Base-by-base conservation (phyloP, 1,284 basidiomycete species). In the Rhodotorula sp. region DNA sequence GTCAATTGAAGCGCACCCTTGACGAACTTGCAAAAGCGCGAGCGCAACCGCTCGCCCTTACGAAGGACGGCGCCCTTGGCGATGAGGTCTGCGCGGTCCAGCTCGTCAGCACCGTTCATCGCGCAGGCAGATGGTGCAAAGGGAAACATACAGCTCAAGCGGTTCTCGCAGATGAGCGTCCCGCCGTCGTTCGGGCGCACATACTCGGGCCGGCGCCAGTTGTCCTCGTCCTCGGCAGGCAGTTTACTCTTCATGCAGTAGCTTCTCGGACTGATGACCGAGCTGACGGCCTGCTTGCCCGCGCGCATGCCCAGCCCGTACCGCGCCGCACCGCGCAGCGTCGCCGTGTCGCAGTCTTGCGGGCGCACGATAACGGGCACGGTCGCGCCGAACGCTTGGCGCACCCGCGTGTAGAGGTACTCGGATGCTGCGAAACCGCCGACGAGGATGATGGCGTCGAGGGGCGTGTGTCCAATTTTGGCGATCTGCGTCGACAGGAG, bases 171-270 rank as follows among this genome's bases (percentile, higher is more conserved):
- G 71, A 92, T 89, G 21, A 88, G 78, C 68, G 89, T 85, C 9
- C 87, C 89, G 16, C 89, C 89, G 76, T 88, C 88, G 82, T 92
- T 92, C 64, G 85, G 85, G 64, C 81, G 86, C 76, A 92, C 90
- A 79, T 91, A 92, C 14, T 88, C 90, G 5, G 91, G 91, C n/a
- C 91, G 85, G 78, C 88, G 90, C 78, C 87, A 81, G 83, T 87
- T 88, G 80, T 92, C 91, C 77, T 91, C 89, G 71, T 85, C 85
- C 64, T 91, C 90, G 52, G 90, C 91, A 59, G 90, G 91, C 27
- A 92, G 85, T 80, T 92, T 92, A 71, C 91, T 90, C 88, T 90
- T 91, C 89, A 92, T 86, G 76, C 92, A 90, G 79, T 91, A 92
- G 12, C 89, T 88, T 67, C 88, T 85, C 48, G 91, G 91, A 25